These are phyloP conservation scores for Brettanomyces anomalus DNA, from an alignment of 805 yeast species.

Conservation along the genomic window DNA sequence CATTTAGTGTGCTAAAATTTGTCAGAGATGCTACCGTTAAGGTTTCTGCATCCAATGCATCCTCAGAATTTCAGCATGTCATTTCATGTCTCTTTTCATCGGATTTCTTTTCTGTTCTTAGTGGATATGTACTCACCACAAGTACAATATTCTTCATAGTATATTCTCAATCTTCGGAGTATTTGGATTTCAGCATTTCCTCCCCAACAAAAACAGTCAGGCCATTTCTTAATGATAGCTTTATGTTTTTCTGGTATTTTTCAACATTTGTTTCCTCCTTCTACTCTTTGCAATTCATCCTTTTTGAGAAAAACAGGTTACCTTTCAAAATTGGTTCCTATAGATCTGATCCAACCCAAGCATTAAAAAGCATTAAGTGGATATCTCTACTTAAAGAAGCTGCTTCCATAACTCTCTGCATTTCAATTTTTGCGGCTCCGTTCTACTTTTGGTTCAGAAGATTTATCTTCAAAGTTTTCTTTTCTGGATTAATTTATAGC, in stretches of 20 bases:
- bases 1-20: constrained; percentile 20
- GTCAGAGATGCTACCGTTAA: constrained; percentile 21
- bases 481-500: constrained; percentile 21
- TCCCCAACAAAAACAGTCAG: constrained; percentile 31
- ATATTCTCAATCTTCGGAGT: constrained; percentile 13
- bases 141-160: constrained; percentile 11
- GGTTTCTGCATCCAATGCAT: constrained; percentile 17
- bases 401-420: constrained; percentile 22
- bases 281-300: constrained; percentile 42
- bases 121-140: constrained; percentile 17
- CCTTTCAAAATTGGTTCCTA: constrained; percentile 35
- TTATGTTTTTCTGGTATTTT: constrained; percentile 42
- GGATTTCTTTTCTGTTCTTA: constrained; percentile 13
- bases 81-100: constrained; percentile 17
- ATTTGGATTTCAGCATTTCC: constrained; percentile 20
- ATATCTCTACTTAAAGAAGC: constrained; percentile 30
- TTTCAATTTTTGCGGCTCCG: constrained; percentile 28
- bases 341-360: constrained; percentile 31
- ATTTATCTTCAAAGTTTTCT: constrained; percentile 31
- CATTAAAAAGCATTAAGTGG: constrained; percentile 15
- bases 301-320: constrained; percentile 48
- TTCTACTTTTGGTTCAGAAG: constrained; percentile 33
- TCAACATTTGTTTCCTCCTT: constrained; percentile 30
- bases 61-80: constrained; percentile 18
- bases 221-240: constrained; percentile 33